Base-by-base conservation (phyloP, 805 yeast genomes). In the Ogataea wickerhamii region DNA sequence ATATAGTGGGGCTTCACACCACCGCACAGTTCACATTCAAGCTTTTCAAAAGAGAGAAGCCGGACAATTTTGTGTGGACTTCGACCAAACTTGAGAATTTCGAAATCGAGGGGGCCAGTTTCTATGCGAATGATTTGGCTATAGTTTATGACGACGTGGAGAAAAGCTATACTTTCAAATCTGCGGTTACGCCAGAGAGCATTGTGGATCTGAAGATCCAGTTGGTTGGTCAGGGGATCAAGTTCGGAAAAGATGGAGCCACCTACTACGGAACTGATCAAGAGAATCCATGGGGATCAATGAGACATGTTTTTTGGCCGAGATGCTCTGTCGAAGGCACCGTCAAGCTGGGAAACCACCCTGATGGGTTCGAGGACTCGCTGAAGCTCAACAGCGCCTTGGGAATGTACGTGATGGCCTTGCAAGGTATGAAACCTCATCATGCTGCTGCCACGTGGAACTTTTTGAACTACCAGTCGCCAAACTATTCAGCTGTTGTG, bases 341-440 rank as follows among this genome's bases (percentile, higher is more conserved):
- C 14, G 63, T 93, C 45, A 70, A 65, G 28, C 60, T 73, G 60
- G 57, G 61, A 48, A 64, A 63, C 43, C 47, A 55, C 24, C 52
- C 41, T 39, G 52, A 50, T 44, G 37, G 44, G 19, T 34, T 45
- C 17, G 46, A 47, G 10, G 47, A 43, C 8, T 26, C 20, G 2
- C 58, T 75, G 36, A 36, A 44, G 12, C 59, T 70, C 28, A 14
- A 26, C 29, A 14, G 29, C 16, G 29, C 16, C 11, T 60, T 55
- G 38, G 64, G 87, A 34, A 84, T 93, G 95, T 89, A 80, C 58
- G 96, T 91, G 37, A 82, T 86, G 91, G 98, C 98, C 5, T 68
- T 87, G 51, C 98, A 93, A 69, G 98, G 98, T 45, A 89, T 93
- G 98, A 93, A 93, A 64, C 98, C 98, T 6, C 97, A 93, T 64